Base-by-base conservation (phyloP, 164 flowering plant species). In the Berberis vulgaris region DNA sequence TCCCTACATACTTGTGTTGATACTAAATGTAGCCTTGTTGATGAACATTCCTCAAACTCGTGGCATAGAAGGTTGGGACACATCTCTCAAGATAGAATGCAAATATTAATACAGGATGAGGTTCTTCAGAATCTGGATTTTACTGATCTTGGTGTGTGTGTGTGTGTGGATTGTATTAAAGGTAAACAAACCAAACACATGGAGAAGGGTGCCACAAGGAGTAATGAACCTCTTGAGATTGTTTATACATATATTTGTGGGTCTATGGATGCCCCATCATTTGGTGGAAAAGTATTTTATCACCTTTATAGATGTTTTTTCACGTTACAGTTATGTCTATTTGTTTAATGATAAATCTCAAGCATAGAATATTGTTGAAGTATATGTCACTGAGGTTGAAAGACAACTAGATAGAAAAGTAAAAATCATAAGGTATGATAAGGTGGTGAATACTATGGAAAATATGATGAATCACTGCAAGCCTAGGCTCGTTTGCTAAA, bases 121-220 rank as follows among this genome's bases (percentile, higher is more conserved):
- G 0, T 26, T 26, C 26, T 26, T 26, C 26, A 26, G 26, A 26
- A 26, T 26, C 26, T 26, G 26, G 26, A 26, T 26, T 26, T 26
- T 26, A 26, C 0, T 26, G 26, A 26, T 26, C 26, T 26, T 26
- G 26, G 26, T 26, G 26, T 26, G 26, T 26, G 26, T 26, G 44
- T 55, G 41, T 55, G 58, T 55, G 58, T 55, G 41, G 58, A 55
- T 38, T 55, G 41, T 55, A 13, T 55, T 55, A 55, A 55, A 41
- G 58, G 58, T 39, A 55, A 55, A 55, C 58, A 55, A 55, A 55
- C 6, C 41, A 55, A 55, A 55, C 58, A n/a, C 41, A 55, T 5
- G 4, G 38, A 55, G 58, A 55, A 55, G 38, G 58, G 58, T 55
- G 58, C 58, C 41, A 55, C 42, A 55, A 55, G 58, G 38, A 55